Evolutionary conservation across 495 filamentous ascomycete species (phyloP), one percentile per base, ranked within the genome.

Genomic region (Podospora sp.): DNA sequence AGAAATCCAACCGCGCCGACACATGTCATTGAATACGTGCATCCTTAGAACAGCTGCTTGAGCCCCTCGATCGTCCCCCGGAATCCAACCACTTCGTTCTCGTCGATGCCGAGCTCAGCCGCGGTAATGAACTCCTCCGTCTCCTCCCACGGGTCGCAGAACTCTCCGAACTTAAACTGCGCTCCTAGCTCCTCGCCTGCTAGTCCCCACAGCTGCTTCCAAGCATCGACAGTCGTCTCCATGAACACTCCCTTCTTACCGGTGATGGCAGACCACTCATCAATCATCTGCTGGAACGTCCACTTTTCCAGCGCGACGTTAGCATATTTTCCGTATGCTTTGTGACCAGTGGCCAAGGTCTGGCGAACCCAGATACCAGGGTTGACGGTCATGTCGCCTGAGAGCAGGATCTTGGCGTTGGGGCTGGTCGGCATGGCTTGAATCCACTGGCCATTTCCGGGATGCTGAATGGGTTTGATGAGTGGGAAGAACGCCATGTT

Each of bases 281-380:
- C 68, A 24, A 67, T 26, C 68, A 70, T 70, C 59, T 70, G 58
- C 60, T 63, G 64, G 59, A 70, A 70, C 21, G 68, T 59, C 68
- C 63, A 70, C 36, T 49, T 58, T 64, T 70, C 68, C 14, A 70
- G 64, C 0, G 68, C 68, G 5, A 66, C 64, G 6, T 63, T 66
- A n/a, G 68, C 60, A 33, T 69, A 69, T 22, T 51, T 65, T 0
- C 62, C 62, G 14, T 53, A 62, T n/a, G 63, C 63, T 22, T 53
- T 59, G 27, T 27, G 6, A 0, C 67, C 67, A 8, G 62, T 62
- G 7, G 62, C 63, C 16, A 69, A 49, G 22, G 40, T 51, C 63
- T 69, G 67, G 2, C 67, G 62, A 21, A 69, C 67, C 67, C 67
- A 69, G 26, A 69, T 62, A 18, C 67, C 67, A 21, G 67, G 67